phyloP scores from a whole-genome alignment of 805 yeast species.

The Saccharomycopsis capsularis region DNA sequence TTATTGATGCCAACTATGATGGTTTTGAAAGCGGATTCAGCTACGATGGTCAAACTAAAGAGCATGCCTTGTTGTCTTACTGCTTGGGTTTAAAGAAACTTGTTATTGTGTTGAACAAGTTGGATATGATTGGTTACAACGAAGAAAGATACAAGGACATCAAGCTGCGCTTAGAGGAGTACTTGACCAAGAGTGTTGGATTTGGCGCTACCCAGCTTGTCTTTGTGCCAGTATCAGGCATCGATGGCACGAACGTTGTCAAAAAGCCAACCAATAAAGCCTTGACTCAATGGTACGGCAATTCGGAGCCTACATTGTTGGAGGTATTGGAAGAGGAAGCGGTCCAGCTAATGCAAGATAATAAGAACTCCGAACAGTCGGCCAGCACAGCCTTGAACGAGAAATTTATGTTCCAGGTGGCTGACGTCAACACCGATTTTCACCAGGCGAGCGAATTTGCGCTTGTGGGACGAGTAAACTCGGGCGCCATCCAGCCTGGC shows the following conservation, averaged over 20 bases:
- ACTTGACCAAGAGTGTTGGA: conserved; percentile 46
- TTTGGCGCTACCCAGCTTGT: conserved; percentile 34
- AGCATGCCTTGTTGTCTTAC: conserved; percentile 64
- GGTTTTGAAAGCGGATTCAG: conserved; percentile 68
- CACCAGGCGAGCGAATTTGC: conserved; percentile 43
- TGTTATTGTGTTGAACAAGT: conserved; percentile 61
- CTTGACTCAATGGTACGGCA: conserved; percentile 72
- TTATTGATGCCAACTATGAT: conserved; percentile 57
- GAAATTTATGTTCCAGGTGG: conserved; percentile 52
- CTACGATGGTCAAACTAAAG: conserved; percentile 69
- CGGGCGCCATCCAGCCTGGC: conserved; percentile 67
- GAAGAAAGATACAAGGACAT: conserved; percentile 47
- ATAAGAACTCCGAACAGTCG: conserved; percentile 16
- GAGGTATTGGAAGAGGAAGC: conserved; percentile 71
- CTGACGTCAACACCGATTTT: conserved; percentile 48
- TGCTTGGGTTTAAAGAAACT: conserved; percentile 57
- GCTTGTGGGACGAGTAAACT: conserved; percentile 56
- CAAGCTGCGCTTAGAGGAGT: conserved; percentile 40
- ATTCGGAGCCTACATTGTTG: conserved; percentile 81
- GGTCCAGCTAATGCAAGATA: conserved; percentile 18
- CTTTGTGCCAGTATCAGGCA: conserved; percentile 66
- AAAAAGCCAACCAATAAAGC: conserved; percentile 30
- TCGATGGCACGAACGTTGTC: conserved; percentile 59
- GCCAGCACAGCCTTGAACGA: conserved; percentile 30
- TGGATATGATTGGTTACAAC: conserved; percentile 59